These are phyloP conservation scores for Candolleomyces efflorescens DNA, from an alignment of 768 basidiomycete species.

Conservation along the genomic window DNA sequence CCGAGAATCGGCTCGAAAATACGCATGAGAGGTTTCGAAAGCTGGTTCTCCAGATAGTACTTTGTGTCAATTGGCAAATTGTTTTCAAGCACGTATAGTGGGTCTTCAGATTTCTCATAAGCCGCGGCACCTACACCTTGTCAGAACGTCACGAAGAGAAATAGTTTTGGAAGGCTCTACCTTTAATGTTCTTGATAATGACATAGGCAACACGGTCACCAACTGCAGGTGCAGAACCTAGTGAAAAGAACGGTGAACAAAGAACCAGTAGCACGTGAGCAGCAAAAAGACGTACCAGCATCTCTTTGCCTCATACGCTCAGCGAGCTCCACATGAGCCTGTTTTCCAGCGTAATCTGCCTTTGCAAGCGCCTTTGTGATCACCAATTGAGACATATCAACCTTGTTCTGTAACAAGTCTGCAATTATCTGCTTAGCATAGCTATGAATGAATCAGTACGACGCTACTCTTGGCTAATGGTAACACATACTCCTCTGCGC, in stretches of 20 bases:
- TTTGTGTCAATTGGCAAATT: constrained; percentile 97
- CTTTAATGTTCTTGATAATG: constrained; percentile 95
- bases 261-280: constrained; percentile 10
- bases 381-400: constrained; percentile 99
- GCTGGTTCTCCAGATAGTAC: constrained; percentile 97
- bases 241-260: constrained; percentile 19
- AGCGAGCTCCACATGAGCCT: constrained; percentile 94
- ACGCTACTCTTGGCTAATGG: not conserved
- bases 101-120: constrained; percentile 98
- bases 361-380: constrained; percentile 97
- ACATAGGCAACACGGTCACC: constrained; percentile 99
- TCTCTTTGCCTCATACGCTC: constrained; percentile 96
- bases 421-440: constrained; percentile 93
- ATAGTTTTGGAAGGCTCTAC: constrained; percentile 27
- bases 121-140: constrained; percentile 75
- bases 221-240: constrained; percentile 89
- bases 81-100: constrained; percentile 95
- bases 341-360: constrained; percentile 89
- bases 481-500: constrained; percentile 81
- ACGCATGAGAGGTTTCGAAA: constrained; percentile 93
- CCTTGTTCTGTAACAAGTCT: constrained; percentile 91
- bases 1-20: constrained; percentile 98
- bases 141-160: too few relatives aligned
- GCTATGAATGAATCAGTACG: constrained; percentile 24
- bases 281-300: constrained; percentile 47